Conservation (phyloP, 108 stramenopile species). For the Conticribra weissflogii region DNA sequence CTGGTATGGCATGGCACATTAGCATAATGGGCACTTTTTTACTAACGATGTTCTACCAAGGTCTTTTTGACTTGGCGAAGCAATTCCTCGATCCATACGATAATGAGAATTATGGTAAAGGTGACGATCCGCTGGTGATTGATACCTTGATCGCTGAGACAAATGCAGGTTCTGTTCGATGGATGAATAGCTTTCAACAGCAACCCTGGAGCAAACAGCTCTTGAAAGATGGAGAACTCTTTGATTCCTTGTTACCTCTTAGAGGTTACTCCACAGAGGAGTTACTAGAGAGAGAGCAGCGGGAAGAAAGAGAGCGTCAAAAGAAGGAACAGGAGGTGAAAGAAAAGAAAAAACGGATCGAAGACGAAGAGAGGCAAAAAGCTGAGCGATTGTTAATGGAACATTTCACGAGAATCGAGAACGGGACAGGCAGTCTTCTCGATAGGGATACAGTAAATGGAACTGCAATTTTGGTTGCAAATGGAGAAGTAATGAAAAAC, state of each 20-base stretch:
- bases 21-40: constrained; percentile 79
- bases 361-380: constrained; percentile 27
- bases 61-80: constrained; percentile 91
- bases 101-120: constrained; percentile 90
- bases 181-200: constrained; percentile 82
- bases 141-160: constrained; percentile 91
- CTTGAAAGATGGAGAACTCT: constrained; percentile 67
- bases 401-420: constrained; percentile 25
- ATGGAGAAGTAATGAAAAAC: constrained; percentile 27
- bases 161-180: constrained; percentile 82
- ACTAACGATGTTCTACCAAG: constrained; percentile 86
- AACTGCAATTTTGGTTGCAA: constrained; percentile 29
- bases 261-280: constrained; percentile 80
- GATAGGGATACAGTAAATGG: constrained; percentile 29
- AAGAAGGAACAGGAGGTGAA: constrained; percentile 47
- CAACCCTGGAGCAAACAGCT: constrained; percentile 65
- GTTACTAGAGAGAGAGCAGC: constrained; percentile 65
- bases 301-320: constrained; percentile 57
- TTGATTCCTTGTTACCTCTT: constrained; percentile 68
- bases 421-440: constrained; percentile 17
- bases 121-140: constrained; percentile 87
- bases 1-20: constrained; percentile 78
- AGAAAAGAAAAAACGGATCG: constrained; percentile 58
- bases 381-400: constrained; percentile 24
- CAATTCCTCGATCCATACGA: constrained; percentile 93